phyloP scores from a whole-genome alignment of 2,329 filamentous ascomycete genomes.

The Alternaria atra region DNA sequence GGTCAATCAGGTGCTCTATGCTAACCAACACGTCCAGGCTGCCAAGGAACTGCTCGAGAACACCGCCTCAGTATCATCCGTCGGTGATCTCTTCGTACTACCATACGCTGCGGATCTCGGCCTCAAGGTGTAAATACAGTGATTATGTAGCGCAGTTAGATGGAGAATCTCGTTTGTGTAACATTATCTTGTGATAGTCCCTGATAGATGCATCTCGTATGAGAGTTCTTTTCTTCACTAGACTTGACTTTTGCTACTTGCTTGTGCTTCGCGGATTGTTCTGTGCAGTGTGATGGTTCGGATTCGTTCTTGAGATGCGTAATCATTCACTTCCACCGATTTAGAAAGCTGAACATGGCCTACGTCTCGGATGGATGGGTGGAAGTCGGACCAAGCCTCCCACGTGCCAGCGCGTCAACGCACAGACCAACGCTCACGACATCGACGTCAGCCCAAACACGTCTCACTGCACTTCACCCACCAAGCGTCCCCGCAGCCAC shows the following conservation, averaged over 20 bases:
- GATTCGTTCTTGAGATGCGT: no score
- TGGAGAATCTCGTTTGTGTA: slow-evolving; percentile 50
- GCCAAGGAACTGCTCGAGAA: slow-evolving; percentile 87
- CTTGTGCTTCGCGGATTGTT: no score
- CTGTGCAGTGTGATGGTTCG: no score
- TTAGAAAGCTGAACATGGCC: background rate
- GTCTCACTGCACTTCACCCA: background rate
- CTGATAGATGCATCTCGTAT: slow-evolving; percentile 52
- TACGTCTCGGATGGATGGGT: background rate
- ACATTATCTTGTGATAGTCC: slow-evolving; percentile 54
- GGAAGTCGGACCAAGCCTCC: background rate
- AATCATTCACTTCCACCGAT: no score
- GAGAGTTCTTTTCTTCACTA: slow-evolving; percentile 43
- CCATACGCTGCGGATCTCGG: slow-evolving; percentile 95
- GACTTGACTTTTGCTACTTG: background rate
- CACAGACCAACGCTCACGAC: background rate
- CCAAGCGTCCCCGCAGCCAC: background rate
- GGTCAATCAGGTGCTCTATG: background rate
- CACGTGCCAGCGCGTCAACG: slow-evolving; percentile 21
- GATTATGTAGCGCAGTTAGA: slow-evolving; percentile 33
- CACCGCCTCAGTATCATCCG: slow-evolving; percentile 87
- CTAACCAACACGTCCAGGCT: slow-evolving; percentile 64
- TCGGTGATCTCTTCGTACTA: slow-evolving; percentile 90
- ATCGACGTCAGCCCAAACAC: slow-evolving; percentile 11
- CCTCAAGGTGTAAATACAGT: slow-evolving; percentile 81